Percentiles rank a stretch among this genome's conserved stretches.
Conservation (phyloP, 1,284 basidiomycete species). For the Kalmanozyma brasiliensis region DNA sequence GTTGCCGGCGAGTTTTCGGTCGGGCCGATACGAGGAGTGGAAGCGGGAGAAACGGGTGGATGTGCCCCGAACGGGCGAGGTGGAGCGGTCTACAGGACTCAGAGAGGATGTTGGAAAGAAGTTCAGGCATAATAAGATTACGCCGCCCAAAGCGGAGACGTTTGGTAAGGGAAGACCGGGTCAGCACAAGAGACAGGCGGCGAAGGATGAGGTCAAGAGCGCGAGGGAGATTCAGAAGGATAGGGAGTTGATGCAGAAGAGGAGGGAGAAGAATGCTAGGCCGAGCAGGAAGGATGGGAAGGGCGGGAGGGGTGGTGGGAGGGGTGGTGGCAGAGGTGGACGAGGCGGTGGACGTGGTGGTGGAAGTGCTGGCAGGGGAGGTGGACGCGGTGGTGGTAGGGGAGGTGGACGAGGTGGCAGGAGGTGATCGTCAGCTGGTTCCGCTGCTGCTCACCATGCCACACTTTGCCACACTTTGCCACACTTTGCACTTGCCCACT, state of each 20-base stretch:
- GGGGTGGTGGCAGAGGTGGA: constrained; percentile 13
- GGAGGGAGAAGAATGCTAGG: constrained; percentile 62
- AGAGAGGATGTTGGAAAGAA: constrained; percentile 69
- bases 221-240: constrained; percentile 60
- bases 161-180: constrained; percentile 51
- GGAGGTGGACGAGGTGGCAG: constrained; percentile 17
- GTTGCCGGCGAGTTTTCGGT: constrained; percentile 91
- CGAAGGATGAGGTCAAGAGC: constrained; percentile 57
- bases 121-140: constrained; percentile 54
- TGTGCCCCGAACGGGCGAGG: constrained; percentile 84
- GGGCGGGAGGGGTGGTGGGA: constrained; percentile 5
- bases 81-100: constrained; percentile 70
- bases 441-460: not conserved
- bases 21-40: constrained; percentile 96
- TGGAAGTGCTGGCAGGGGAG: constrained; percentile 5
- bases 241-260: constrained; percentile 49
- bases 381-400: constrained; percentile 9
- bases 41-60: constrained; percentile 78
- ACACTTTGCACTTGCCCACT: not conserved
- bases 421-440: constrained; percentile 16
- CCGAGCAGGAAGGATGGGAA: constrained; percentile 43
- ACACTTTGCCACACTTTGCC: not conserved
- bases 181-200: constrained; percentile 42
- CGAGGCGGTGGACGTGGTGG: constrained; percentile 16
- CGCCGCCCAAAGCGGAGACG: constrained; percentile 43